Evolutionary conservation across 768 basidiomycete species (phyloP).

Genomic region (Tubosaeta brunneosetosa): DNA sequence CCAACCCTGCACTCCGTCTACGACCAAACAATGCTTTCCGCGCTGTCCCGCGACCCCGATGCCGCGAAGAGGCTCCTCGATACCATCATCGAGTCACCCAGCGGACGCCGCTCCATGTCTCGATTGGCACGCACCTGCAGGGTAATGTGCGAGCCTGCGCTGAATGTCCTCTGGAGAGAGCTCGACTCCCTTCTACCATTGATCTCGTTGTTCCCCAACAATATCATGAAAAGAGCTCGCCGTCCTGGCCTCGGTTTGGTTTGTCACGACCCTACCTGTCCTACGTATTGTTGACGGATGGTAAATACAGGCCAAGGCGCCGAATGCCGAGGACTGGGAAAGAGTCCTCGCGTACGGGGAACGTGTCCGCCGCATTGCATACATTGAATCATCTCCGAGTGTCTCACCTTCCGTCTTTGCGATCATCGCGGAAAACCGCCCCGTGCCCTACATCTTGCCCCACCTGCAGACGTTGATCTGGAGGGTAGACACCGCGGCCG

Average conservation of each 20-base stretch:
- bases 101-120: slow-evolving; percentile 63
- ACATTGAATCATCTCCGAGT: slow-evolving; percentile 62
- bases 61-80: slow-evolving; percentile 50
- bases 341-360: slow-evolving; percentile 60
- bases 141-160: slow-evolving; percentile 66
- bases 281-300: slow-evolving; percentile 5
- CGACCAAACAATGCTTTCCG: slow-evolving; percentile 48
- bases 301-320: slow-evolving; percentile 46
- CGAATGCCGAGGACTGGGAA: slow-evolving; percentile 68
- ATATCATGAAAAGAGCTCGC: slow-evolving; percentile 62
- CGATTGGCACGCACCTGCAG: slow-evolving; percentile 72
- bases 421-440: slow-evolving; percentile 59
- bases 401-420: slow-evolving; percentile 64
- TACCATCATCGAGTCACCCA: slow-evolving; percentile 50
- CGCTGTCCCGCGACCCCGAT: slow-evolving; percentile 60
- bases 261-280: slow-evolving; percentile 26
- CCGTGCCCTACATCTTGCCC: slow-evolving; percentile 62
- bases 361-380: slow-evolving; percentile 63
- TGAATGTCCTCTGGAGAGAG: slow-evolving; percentile 72
- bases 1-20: slow-evolving; percentile 41
- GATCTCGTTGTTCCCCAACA: slow-evolving; percentile 64
- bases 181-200: slow-evolving; percentile 71
- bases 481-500: slow-evolving; percentile 64
- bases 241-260: slow-evolving; percentile 77
- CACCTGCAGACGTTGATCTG: slow-evolving; percentile 65